Base-by-base conservation (phyloP, 495 filamentous ascomycete genomes). In the Polyplosphaeria fusca region DNA sequence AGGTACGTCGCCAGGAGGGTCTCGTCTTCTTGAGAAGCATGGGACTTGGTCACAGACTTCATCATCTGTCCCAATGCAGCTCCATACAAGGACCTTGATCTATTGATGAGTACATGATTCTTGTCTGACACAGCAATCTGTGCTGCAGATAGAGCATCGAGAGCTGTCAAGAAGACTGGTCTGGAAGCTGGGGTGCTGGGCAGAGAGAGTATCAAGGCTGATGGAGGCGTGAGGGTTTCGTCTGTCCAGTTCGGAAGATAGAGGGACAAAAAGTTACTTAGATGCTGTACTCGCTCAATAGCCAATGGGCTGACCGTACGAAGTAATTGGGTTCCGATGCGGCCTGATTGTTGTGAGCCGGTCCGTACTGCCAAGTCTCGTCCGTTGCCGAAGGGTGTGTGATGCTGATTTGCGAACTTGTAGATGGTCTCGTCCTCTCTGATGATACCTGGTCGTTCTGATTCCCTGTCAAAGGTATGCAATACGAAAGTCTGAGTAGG, bases 1-100 rank as follows among this genome's bases (percentile, higher is more conserved):
- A 64, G 43, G 47, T 64, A 55, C 23, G 50, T 60, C 13, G 61
- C 61, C 2, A 64, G 19, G 2, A 64, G 45, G n/a, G 50, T 64
- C 50, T 64, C 55, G 19, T 64, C 55, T 16, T 59, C 55, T 14
- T 35, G 16, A 4, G 43, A 14, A 5, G 9, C 12, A 45, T 43
- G 13, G 11, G 42, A 44, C 5, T 42, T 1, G 7, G 49, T 32
- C 16, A 64, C 52, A 2, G 42, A 13, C 24, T 20, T 49, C 35
- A 55, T 42, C 38, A 64, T 23, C 38, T 51, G 50, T 9, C 28
- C 26, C 14, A 64, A 47, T 12, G 61, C 61, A 1, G 49, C 51
- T 12, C 61, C 50, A 32, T 64, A 64, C 24, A 60, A 23, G 7
- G 44, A 50, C 52, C 61, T 42, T 0, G 24, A 46, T 23, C 55